Conservation (phyloP, 345 rosid genomes). For the Melaleuca quinquenervia region DNA sequence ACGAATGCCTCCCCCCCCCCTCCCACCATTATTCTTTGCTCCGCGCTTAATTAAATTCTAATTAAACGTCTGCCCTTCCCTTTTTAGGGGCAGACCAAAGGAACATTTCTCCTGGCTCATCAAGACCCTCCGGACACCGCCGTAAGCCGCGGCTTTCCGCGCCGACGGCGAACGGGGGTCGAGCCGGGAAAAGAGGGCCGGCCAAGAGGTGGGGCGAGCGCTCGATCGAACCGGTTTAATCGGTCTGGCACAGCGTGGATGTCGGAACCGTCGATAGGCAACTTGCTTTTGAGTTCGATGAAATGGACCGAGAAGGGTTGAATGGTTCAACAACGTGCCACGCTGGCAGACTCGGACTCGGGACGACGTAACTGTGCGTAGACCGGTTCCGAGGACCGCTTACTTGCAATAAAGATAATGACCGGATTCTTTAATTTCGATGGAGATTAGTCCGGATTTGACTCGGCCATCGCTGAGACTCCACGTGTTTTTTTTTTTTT, state of each 20-base stretch:
- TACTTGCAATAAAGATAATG: neutral
- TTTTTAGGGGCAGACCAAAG: neutral
- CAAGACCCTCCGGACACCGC: neutral
- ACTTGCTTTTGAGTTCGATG: neutral
- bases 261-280: neutral
- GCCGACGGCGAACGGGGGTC: neutral
- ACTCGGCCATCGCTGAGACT: neutral
- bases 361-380: neutral
- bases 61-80: neutral
- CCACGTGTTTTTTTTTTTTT: no score
- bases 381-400: neutral
- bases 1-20: neutral
- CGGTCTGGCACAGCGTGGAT: no score
- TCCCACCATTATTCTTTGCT: neutral
- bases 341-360: neutral
- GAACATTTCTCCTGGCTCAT: no score
- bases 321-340: neutral
- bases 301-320: neutral
- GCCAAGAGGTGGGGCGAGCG: rapidly evolving
- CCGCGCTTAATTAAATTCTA: neutral
- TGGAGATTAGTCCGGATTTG: neutral
- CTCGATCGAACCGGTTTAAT: neutral
- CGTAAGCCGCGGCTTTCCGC: no score
- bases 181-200: neutral
- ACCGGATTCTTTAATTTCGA: neutral